A percentile compares a stretch with the other conserved stretches of the same genome.
Conservation (phyloP, 805 yeast species). For the Lachancea cidri region DNA sequence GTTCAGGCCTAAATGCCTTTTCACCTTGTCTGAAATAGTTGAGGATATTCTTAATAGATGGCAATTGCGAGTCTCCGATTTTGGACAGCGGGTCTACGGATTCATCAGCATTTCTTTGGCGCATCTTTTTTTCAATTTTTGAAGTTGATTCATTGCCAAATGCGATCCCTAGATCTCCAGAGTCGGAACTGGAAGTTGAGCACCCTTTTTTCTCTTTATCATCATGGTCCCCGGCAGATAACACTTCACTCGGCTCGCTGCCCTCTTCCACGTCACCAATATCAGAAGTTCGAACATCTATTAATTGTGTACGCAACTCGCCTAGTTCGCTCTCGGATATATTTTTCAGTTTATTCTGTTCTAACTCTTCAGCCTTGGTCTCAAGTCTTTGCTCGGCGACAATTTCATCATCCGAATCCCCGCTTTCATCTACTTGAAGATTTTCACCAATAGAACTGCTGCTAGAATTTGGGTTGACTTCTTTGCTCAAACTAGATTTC, state of each 20-base stretch:
- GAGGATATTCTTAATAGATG: constrained; percentile 4
- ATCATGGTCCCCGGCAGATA: not conserved
- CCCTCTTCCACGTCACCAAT: not conserved
- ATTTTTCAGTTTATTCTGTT: constrained; percentile 10
- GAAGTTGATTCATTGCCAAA: constrained; percentile 27
- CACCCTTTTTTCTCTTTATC: not conserved
- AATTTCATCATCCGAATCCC: not conserved
- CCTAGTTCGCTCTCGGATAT: constrained; percentile 9
- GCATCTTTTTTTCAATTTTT: constrained; percentile 25
- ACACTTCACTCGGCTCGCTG: not conserved
- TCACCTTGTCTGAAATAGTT: constrained; percentile 6
- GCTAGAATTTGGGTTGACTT: constrained; percentile 12
- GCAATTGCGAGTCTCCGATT: constrained; percentile 1
- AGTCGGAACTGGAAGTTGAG: constrained; percentile 23
- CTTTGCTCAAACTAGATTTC: constrained; percentile 24
- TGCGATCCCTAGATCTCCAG: constrained; percentile 21
- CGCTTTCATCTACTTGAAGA: not conserved
- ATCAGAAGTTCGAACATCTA: constrained; percentile 2
- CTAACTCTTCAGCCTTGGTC: constrained; percentile 12
- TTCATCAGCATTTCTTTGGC: constrained; percentile 23
- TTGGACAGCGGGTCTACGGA: constrained; percentile 28
- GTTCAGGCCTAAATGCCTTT: constrained; percentile 10
- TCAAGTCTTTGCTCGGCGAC: not conserved
- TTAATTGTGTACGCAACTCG: constrained; percentile 10
- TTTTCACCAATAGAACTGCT: not conserved